A percentile compares a stretch with the other conserved stretches of the same genome.
These are phyloP conservation scores for Albatrellus sp. DNA, from an alignment of 1,284 basidiomycete genomes.

Conservation along the genomic window DNA sequence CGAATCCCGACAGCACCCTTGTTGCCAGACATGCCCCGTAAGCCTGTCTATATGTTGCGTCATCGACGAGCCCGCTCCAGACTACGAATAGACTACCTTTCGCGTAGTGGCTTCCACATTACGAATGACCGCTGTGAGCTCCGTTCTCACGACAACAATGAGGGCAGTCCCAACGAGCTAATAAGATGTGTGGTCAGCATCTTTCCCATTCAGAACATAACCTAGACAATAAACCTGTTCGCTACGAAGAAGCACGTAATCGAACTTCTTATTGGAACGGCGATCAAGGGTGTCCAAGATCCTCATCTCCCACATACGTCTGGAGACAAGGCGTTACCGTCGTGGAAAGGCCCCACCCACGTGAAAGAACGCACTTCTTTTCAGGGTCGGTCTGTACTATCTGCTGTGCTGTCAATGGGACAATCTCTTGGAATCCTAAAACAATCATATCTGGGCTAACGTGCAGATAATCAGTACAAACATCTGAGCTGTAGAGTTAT, in stretches of 20 bases:
- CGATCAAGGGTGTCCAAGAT: slow-evolving; percentile 72
- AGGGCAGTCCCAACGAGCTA: slow-evolving; percentile 93
- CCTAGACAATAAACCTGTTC: slow-evolving; percentile 54
- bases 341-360: neutral
- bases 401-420: slow-evolving; percentile 92
- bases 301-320: slow-evolving; percentile 77
- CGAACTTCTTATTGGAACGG: slow-evolving; percentile 50
- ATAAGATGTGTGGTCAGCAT: neutral
- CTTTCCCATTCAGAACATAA: too few species aligned
- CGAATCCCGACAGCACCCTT: slow-evolving; percentile 93
- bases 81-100: slow-evolving; percentile 44
- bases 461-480: neutral
- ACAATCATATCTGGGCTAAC: slow-evolving; percentile 80
- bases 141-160: slow-evolving; percentile 73
- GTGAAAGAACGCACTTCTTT: slow-evolving; percentile 32
- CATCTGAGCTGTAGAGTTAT: neutral
- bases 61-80: neutral
- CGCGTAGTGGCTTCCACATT: slow-evolving; percentile 87
- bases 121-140: slow-evolving; percentile 68
- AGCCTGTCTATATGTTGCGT: slow-evolving; percentile 58
- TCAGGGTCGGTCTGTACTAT: slow-evolving; percentile 95
- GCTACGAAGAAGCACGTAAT: slow-evolving; percentile 82
- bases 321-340: slow-evolving; percentile 17
- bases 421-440: slow-evolving; percentile 97
- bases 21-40: slow-evolving; percentile 95